Conservation (phyloP, 1,284 basidiomycete genomes). For the Sporisorium scitamineum region DNA sequence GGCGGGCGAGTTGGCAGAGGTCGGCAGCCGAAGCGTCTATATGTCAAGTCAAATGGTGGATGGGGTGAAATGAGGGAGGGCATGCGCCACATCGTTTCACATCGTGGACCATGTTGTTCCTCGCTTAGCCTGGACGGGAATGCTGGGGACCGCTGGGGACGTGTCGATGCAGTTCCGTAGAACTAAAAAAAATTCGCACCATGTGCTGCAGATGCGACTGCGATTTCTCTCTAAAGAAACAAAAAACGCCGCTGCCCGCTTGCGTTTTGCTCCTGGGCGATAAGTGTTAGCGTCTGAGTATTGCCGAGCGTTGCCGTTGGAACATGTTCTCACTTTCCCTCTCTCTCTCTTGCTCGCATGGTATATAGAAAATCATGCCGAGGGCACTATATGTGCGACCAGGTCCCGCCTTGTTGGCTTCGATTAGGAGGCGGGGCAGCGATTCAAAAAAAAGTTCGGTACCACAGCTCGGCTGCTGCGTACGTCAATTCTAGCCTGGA, state of each 20-base stretch:
- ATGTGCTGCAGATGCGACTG: background rate
- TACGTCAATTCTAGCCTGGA: background rate
- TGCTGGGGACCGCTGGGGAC: background rate
- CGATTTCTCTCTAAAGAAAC: background rate
- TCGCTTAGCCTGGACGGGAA: constrained; percentile 10
- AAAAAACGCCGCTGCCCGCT: background rate
- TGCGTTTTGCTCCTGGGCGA: background rate
- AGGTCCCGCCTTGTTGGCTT: background rate
- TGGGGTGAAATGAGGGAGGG: background rate
- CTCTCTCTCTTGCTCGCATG: background rate
- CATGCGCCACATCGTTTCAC: constrained; percentile 15
- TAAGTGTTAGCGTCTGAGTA: background rate
- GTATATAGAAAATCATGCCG: background rate
- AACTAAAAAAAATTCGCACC: no score
- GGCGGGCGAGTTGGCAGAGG: background rate
- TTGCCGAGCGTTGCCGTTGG: background rate
- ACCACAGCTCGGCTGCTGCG: background rate
- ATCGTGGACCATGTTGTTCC: constrained; percentile 5
- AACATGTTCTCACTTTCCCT: background rate
- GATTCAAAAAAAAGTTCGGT: constrained; percentile 5
- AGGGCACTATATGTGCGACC: background rate
- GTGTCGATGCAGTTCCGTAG: background rate
- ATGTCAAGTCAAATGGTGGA: background rate
- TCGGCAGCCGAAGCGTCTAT: background rate
- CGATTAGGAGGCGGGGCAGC: no score